Conservation (phyloP, 208 protist species). For the Leptomonas seymouri region DNA sequence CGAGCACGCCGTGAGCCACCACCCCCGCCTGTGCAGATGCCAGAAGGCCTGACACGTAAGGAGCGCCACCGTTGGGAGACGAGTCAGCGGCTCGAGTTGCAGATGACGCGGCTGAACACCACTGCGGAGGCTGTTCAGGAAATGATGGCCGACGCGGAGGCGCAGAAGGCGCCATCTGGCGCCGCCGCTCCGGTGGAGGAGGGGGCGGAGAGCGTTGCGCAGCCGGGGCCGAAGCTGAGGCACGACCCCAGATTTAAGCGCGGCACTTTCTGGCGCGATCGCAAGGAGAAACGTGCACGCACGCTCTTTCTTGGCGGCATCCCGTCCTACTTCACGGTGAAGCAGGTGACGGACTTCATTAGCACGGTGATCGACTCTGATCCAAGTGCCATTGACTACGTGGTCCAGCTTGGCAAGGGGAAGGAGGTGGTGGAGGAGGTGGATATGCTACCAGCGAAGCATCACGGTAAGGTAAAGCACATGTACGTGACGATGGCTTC, state of each 20-base stretch:
- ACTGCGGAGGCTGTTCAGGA: slow-evolving; percentile 12
- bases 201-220: neutral
- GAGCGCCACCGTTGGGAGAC: slow-evolving; percentile 61
- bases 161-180: slow-evolving; percentile 5
- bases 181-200: neutral
- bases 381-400: slow-evolving; percentile 28
- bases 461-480: slow-evolving; percentile 59
- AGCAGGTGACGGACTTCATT: slow-evolving; percentile 74
- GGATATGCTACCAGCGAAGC: slow-evolving; percentile 67
- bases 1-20: slow-evolving; percentile 14
- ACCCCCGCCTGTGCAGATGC: slow-evolving; percentile 16
- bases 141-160: slow-evolving; percentile 20
- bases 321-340: slow-evolving; percentile 51
- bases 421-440: slow-evolving; percentile 62
- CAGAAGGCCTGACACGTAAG: slow-evolving; percentile 58
- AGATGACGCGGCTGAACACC: slow-evolving; percentile 52
- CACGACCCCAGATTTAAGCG: slow-evolving; percentile 86
- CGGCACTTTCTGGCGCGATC: slow-evolving; percentile 85
- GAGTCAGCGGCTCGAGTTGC: slow-evolving; percentile 55
- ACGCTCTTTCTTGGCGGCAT: slow-evolving; percentile 88
- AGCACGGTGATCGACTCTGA: slow-evolving; percentile 56
- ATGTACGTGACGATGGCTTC: slow-evolving; percentile 81
- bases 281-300: slow-evolving; percentile 75
- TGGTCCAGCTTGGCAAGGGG: slow-evolving; percentile 26
- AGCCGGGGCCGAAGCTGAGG: slow-evolving; percentile 32